Evolutionary conservation across 2,329 filamentous ascomycete genomes (phyloP).

Genomic region (Scleromitrula shiraiana): DNA sequence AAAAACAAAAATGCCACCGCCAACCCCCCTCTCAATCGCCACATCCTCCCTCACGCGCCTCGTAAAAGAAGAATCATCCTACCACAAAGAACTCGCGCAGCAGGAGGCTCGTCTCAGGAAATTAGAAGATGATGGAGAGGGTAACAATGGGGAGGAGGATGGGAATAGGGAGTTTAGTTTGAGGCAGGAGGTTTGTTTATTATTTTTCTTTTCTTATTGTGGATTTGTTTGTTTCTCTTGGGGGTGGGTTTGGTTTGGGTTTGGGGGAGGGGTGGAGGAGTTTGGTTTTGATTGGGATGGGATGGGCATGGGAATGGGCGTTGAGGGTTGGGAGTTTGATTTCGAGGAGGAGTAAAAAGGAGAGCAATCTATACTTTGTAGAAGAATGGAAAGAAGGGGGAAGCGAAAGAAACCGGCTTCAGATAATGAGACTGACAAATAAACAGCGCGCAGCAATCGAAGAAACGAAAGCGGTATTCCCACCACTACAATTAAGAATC

Average conservation of each 20-base stretch:
- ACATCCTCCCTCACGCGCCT: conserved; percentile 74
- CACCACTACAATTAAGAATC: conserved; percentile 63
- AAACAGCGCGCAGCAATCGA: conserved; percentile 50
- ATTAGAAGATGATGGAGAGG: conserved; percentile 38
- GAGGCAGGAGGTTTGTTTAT: conserved; percentile 69
- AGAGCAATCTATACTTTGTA: no score
- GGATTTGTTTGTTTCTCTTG: background rate
- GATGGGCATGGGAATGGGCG: no score
- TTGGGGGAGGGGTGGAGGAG: no score
- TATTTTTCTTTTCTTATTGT: background rate
- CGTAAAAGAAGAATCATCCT: conserved; percentile 84
- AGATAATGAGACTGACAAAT: conserved; percentile 9
- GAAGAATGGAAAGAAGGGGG: no score
- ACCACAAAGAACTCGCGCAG: conserved; percentile 74
- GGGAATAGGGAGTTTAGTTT: conserved; percentile 71
- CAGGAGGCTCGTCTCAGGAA: conserved; percentile 66
- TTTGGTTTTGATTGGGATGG: no score
- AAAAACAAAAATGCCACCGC: conserved; percentile 57
- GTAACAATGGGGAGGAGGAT: conserved; percentile 49
- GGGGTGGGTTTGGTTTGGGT: no score
- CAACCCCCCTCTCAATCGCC: conserved; percentile 68
- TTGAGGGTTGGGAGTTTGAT: no score
- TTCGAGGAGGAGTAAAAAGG: no score
- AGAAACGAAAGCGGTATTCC: conserved; percentile 81
- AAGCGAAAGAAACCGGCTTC: no score